Evolutionary conservation across 176 grass and related monocot species (phyloP).

Genomic region (Oryza brachyantha): DNA sequence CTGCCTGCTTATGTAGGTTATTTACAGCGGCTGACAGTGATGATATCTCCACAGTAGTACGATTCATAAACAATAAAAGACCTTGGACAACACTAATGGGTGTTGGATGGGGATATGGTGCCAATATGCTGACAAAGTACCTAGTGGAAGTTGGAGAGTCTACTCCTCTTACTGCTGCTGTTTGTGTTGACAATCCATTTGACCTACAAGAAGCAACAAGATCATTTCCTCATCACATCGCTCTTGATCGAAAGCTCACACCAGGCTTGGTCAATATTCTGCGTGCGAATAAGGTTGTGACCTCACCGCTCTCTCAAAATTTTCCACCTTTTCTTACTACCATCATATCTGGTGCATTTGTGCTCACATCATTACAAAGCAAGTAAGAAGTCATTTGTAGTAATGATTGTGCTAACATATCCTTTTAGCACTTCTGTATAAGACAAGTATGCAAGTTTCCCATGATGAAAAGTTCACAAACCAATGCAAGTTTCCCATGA

Average conservation of each 20-base stretch:
- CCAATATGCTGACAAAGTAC: conserved; percentile 94
- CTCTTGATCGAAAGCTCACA: conserved; percentile 68
- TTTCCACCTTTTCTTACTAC: background rate
- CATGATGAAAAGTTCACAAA: conserved; percentile 4
- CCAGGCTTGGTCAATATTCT: conserved; percentile 87
- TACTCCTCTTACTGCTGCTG: conserved; percentile 82
- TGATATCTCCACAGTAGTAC: conserved; percentile 65
- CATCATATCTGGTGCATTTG: background rate
- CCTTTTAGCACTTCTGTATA: background rate
- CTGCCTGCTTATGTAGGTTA: conserved; percentile 84
- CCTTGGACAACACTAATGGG: conserved; percentile 86
- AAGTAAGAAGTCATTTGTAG: background rate
- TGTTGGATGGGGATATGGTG: conserved; percentile 84
- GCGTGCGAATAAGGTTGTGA: conserved; percentile 72
- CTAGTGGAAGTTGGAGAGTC: conserved; percentile 87
- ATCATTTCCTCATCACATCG: conserved; percentile 58
- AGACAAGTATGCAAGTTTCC: background rate
- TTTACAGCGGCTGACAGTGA: conserved; percentile 99
- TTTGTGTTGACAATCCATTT: conserved; percentile 90
- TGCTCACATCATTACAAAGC: background rate
- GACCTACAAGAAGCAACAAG: conserved; percentile 83
- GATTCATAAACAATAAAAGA: conserved; percentile 62
- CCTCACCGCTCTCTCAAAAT: background rate
- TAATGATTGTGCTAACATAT: background rate
- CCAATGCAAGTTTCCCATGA: no score